These are phyloP conservation scores for Candida oleophila DNA, from an alignment of 805 yeast species.

Conservation along the genomic window DNA sequence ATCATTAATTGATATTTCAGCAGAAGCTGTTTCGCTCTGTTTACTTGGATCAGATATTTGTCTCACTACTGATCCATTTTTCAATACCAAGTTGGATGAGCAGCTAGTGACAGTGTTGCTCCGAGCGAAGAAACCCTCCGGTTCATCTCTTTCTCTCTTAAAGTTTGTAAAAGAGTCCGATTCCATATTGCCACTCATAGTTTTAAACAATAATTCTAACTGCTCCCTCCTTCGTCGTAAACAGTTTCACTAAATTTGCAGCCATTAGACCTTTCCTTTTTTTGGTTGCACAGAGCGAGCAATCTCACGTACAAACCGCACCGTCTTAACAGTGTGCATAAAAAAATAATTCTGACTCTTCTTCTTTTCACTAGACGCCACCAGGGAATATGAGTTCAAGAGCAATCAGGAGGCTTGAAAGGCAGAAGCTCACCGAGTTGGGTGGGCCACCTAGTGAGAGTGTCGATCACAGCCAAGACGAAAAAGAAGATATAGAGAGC, in stretches of 20 bases:
- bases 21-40: background rate
- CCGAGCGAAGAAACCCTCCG: too few species aligned
- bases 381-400: conserved; percentile 46
- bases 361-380: background rate
- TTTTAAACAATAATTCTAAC: too few species aligned
- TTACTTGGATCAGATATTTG: background rate
- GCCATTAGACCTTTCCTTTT: background rate
- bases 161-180: too few species aligned
- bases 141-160: background rate
- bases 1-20: background rate
- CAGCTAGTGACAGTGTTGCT: background rate
- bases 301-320: background rate
- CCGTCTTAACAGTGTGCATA: background rate
- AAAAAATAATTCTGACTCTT: background rate
- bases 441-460: conserved; percentile 5
- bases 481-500: conserved; percentile 11
- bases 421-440: conserved; percentile 18
- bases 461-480: conserved; percentile 5
- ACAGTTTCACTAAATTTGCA: too few species aligned
- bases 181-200: too few species aligned
- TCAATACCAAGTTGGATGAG: background rate
- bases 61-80: background rate
- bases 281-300: background rate
- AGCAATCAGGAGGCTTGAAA: conserved; percentile 45
- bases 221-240: too few species aligned